These are phyloP conservation scores for Penicillium sp. DNA, from an alignment of 2,329 filamentous ascomycete species.

Conservation along the genomic window DNA sequence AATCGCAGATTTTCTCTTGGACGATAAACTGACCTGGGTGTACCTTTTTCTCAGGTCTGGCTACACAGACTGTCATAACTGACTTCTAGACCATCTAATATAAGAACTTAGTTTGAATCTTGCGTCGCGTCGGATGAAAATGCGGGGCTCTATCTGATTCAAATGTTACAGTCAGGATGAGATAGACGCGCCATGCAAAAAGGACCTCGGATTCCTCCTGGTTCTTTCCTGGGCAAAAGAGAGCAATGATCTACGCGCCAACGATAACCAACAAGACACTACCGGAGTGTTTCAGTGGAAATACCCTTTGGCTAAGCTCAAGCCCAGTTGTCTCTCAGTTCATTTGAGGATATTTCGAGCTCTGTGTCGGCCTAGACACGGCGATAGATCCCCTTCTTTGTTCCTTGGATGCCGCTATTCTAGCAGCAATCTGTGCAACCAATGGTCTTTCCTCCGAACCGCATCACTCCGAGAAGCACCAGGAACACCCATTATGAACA, in stretches of 20 bases:
- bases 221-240: background rate
- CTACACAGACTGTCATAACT: too few species aligned
- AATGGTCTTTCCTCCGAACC: constrained; percentile 9
- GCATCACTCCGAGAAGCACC: constrained; percentile 7
- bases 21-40: constrained; percentile 2
- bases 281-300: background rate
- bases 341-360: constrained; percentile 7
- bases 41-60: too few species aligned
- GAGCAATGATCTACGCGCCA: constrained; percentile 2
- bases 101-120: constrained; percentile 12
- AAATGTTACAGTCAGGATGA: constrained; percentile 9
- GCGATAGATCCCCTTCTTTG: constrained; percentile 2
- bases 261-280: background rate
- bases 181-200: background rate
- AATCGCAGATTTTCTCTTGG: background rate
- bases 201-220: background rate
- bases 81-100: too few species aligned
- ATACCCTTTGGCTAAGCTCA: background rate
- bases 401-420: constrained; percentile 1
- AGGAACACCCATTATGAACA: too few species aligned
- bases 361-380: background rate
- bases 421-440: constrained; percentile 8
- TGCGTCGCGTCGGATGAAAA: background rate
- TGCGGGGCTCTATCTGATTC: background rate
- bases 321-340: background rate